Percentiles rank a stretch among this genome's conserved stretches.
phyloP scores from a whole-genome alignment of 148 eudicot species.

The Rheum nobile region DNA sequence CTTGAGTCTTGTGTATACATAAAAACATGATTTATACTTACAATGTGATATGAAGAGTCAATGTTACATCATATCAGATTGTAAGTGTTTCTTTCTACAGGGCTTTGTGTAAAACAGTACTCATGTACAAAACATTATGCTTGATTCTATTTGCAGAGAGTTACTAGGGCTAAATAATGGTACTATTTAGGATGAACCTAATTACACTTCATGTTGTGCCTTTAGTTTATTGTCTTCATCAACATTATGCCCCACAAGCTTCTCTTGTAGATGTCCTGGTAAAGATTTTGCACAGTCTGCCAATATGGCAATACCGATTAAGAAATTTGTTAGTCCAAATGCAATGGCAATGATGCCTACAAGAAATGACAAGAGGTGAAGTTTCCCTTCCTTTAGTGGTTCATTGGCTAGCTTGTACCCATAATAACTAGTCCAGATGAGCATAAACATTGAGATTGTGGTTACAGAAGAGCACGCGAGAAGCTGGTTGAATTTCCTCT shows the following conservation, averaged over 20 bases:
- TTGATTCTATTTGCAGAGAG: background rate
- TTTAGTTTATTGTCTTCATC: background rate
- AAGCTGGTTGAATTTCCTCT: slow-evolving; percentile 11
- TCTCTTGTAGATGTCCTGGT: slow-evolving; percentile 4
- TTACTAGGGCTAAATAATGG: background rate
- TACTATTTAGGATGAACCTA: background rate
- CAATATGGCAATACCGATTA: slow-evolving; percentile 21
- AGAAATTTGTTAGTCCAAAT: slow-evolving; percentile 28
- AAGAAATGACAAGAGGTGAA: slow-evolving; percentile 18
- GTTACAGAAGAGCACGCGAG: slow-evolving; percentile 8
- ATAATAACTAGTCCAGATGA: slow-evolving; percentile 21
- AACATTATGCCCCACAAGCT: background rate
- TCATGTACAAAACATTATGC: background rate
- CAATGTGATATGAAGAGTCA: background rate
- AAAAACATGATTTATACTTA: background rate
- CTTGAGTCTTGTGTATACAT: background rate
- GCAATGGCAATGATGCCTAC: slow-evolving; percentile 27
- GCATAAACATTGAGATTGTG: slow-evolving; percentile 21
- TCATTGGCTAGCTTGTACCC: slow-evolving; percentile 28
- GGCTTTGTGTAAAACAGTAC: background rate
- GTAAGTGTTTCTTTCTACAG: background rate
- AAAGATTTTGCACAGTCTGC: slow-evolving; percentile 21
- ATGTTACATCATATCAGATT: background rate
- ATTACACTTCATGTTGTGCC: background rate
- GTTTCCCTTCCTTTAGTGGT: slow-evolving; percentile 17